A percentile compares a stretch with the other conserved stretches of the same genome.
Evolutionary conservation across 2,329 filamentous ascomycete species (phyloP).

Genomic region (Aspergillus sp.): DNA sequence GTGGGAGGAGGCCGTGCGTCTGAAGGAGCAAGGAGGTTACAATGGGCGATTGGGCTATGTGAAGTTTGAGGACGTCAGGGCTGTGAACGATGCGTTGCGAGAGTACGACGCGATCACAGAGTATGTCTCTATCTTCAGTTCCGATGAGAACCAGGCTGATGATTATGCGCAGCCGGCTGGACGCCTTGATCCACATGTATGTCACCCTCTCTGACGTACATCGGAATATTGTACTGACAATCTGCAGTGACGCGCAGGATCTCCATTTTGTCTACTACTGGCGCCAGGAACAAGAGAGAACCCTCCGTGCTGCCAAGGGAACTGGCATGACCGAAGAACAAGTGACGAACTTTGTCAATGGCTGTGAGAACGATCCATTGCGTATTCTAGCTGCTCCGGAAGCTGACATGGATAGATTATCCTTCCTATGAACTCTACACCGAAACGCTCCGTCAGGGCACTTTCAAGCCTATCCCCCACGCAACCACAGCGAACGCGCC

Average conservation of each 20-base stretch:
- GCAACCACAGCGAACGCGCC: slow-evolving; percentile 11
- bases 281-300: slow-evolving; percentile 76
- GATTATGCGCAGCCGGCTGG: slow-evolving; percentile 44
- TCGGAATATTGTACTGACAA: neutral
- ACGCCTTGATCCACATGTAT: slow-evolving; percentile 64
- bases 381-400: too few species aligned
- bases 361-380: slow-evolving; percentile 39
- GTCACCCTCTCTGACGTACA: slow-evolving; percentile 15
- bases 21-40: slow-evolving; percentile 50
- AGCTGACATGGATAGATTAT: slow-evolving; percentile 49
- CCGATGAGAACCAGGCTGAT: slow-evolving; percentile 11
- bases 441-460: slow-evolving; percentile 56
- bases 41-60: slow-evolving; percentile 53
- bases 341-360: slow-evolving; percentile 72
- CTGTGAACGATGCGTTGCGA: slow-evolving; percentile 58
- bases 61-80: slow-evolving; percentile 53
- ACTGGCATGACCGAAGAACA: slow-evolving; percentile 79
- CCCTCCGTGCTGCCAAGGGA: slow-evolving; percentile 63
- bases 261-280: slow-evolving; percentile 76
- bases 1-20: slow-evolving; percentile 48
- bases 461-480: slow-evolving; percentile 44
- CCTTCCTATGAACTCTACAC: slow-evolving; percentile 70
- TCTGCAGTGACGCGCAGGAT: slow-evolving; percentile 63
- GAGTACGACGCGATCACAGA: slow-evolving; percentile 60
- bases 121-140: slow-evolving; percentile 23